These are phyloP conservation scores for Penicillium frequentans DNA, from an alignment of 2,329 filamentous ascomycete genomes.

Conservation along the genomic window DNA sequence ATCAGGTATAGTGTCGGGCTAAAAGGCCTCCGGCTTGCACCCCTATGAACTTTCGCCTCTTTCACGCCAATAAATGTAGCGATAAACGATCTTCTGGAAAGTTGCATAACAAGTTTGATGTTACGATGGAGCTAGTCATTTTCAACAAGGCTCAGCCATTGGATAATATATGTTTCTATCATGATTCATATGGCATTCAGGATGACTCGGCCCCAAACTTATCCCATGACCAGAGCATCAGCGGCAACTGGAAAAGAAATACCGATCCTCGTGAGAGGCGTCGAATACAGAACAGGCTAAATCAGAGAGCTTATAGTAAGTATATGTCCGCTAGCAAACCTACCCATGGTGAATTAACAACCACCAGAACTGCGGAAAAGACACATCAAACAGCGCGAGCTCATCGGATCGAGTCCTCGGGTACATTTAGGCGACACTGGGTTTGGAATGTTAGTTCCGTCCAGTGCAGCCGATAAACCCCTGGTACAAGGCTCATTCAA, in stretches of 20 bases:
- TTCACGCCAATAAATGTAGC: not conserved
- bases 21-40: not conserved
- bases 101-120: rapidly evolving
- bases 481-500: not conserved
- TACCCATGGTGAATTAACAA: not conserved
- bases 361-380: not conserved
- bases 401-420: not conserved
- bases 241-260: not conserved
- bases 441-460: not conserved
- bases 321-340: not conserved
- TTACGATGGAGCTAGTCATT: not conserved
- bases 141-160: not conserved
- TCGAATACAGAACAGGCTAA: not conserved
- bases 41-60: not conserved
- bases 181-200: not conserved
- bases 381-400: not conserved
- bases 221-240: not conserved
- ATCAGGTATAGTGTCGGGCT: not conserved
- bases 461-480: not conserved
- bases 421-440: not conserved
- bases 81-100: not conserved
- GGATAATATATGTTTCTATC: not conserved
- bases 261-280: not conserved
- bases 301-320: not conserved
- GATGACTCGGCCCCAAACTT: not conserved